phyloP scores from a whole-genome alignment of 106 monocot genomes.

The Dendrobium nobile region DNA sequence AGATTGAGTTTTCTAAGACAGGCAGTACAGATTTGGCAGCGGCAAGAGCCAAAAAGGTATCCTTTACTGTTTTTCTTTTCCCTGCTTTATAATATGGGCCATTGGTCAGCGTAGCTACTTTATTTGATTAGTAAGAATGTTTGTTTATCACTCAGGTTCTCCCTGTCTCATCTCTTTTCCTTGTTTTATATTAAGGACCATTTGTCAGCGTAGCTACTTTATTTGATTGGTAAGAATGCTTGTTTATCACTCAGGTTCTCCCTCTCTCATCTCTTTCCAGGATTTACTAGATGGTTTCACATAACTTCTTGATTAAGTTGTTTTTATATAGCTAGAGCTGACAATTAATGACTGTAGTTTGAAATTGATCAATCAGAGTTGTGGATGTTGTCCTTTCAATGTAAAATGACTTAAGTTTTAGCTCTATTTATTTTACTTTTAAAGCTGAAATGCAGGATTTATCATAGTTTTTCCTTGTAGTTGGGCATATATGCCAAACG shows the following conservation, averaged over 20 bases:
- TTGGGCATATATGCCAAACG: not conserved
- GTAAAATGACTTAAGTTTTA: not conserved
- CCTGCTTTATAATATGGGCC: not conserved
- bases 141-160: not conserved
- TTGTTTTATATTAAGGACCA: not conserved
- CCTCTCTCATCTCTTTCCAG: not conserved
- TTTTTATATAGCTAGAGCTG: not conserved
- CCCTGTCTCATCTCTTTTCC: not conserved
- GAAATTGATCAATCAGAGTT: not conserved
- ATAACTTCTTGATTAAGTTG: not conserved
- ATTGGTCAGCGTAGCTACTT: not conserved
- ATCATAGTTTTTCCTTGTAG: not conserved
- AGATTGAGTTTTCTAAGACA: slow-evolving; percentile 38
- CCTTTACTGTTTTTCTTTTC: not conserved
- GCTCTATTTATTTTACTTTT: not conserved
- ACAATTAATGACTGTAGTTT: not conserved
- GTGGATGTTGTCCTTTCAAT: not conserved
- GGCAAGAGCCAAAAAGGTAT: slow-evolving; percentile 80
- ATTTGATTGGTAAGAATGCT: not conserved
- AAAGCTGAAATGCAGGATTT: not conserved
- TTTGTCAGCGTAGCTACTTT: not conserved
- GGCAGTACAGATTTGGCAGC: slow-evolving; percentile 26
- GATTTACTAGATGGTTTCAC: not conserved
- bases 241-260: not conserved
- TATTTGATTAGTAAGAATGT: not conserved